phyloP scores from a whole-genome alignment of 208 protist genomes.

The Crithidia fasciculata region DNA sequence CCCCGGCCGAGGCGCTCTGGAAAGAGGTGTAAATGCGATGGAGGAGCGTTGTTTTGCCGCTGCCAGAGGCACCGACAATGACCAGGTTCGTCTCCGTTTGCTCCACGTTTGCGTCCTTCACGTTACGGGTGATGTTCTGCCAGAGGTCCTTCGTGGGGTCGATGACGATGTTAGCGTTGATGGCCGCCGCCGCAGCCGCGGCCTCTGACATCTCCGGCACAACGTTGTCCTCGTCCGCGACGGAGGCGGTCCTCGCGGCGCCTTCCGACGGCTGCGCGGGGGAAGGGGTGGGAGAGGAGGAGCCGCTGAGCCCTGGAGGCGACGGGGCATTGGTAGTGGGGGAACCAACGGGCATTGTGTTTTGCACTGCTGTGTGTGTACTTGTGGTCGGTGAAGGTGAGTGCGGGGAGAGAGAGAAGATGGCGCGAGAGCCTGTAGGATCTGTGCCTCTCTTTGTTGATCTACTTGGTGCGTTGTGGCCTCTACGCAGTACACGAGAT shows the following conservation, averaged over 20 bases:
- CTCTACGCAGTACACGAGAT: too few relatives aligned
- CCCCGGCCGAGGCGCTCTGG: slow-evolving; percentile 35
- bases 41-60: slow-evolving; percentile 87
- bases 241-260: background rate
- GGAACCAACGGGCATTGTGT: background rate
- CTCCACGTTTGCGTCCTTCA: slow-evolving; percentile 65
- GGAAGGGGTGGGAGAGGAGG: slow-evolving; percentile 3
- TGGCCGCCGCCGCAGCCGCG: slow-evolving; percentile 7
- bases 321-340: background rate
- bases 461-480: too few relatives aligned
- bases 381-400: background rate
- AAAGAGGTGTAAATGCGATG: slow-evolving; percentile 72
- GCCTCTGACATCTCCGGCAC: slow-evolving; percentile 6
- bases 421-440: too few relatives aligned
- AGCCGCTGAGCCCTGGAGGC: background rate
- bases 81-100: slow-evolving; percentile 73
- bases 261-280: background rate
- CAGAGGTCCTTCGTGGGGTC: slow-evolving; percentile 88
- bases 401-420: too few relatives aligned
- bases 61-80: slow-evolving; percentile 67
- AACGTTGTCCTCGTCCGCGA: background rate
- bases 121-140: slow-evolving; percentile 88
- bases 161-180: slow-evolving; percentile 49
- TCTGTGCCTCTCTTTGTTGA: too few relatives aligned
- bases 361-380: background rate